These are phyloP conservation scores for Hericium erinaceus DNA, from an alignment of 768 basidiomycete species.

Conservation along the genomic window DNA sequence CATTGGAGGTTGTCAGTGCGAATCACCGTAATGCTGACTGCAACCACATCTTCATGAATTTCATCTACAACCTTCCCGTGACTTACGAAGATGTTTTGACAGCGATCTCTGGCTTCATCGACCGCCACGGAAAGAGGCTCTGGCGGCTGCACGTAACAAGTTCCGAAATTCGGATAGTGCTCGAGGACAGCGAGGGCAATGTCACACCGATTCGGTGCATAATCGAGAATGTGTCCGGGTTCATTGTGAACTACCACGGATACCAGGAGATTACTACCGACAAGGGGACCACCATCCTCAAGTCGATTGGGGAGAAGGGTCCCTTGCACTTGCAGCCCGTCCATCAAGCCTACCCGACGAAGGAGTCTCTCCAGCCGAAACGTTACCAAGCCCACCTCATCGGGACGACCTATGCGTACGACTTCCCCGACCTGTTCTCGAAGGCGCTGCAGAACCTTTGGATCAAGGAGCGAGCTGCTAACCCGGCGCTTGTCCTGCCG, in stretches of 20 bases:
- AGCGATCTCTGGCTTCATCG: slow-evolving; percentile 98
- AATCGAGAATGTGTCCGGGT: slow-evolving; percentile 98
- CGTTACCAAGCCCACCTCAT: slow-evolving; percentile 98
- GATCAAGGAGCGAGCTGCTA: slow-evolving; percentile 56
- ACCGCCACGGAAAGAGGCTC: slow-evolving; percentile 94
- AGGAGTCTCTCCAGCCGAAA: slow-evolving; percentile 96
- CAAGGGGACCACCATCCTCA: slow-evolving; percentile 89
- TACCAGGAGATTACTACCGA: slow-evolving; percentile 98
- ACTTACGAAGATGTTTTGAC: slow-evolving; percentile 95
- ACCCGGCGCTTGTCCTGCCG: slow-evolving; percentile 64
- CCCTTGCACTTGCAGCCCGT: slow-evolving; percentile 94
- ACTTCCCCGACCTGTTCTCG: slow-evolving; percentile 98
- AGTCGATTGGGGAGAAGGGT: slow-evolving; percentile 97
- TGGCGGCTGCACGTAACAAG: slow-evolving; percentile 98
- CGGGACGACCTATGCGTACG: slow-evolving; percentile 97
- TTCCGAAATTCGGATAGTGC: slow-evolving; percentile 89
- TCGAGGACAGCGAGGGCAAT: slow-evolving; percentile 93
- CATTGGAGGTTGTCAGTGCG: slow-evolving; percentile 87
- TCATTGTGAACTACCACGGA: slow-evolving; percentile 95
- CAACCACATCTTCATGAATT: slow-evolving; percentile 99
- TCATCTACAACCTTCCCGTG: slow-evolving; percentile 92
- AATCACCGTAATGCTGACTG: slow-evolving; percentile 89
- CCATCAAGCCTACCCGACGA: slow-evolving; percentile 88
- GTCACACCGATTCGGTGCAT: slow-evolving; percentile 94
- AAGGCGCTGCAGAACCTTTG: slow-evolving; percentile 94